A percentile compares a stretch with the other conserved stretches of the same genome.
Evolutionary conservation across 2,329 filamentous ascomycete genomes (phyloP).

Genomic region (Nemania bipapillata): DNA sequence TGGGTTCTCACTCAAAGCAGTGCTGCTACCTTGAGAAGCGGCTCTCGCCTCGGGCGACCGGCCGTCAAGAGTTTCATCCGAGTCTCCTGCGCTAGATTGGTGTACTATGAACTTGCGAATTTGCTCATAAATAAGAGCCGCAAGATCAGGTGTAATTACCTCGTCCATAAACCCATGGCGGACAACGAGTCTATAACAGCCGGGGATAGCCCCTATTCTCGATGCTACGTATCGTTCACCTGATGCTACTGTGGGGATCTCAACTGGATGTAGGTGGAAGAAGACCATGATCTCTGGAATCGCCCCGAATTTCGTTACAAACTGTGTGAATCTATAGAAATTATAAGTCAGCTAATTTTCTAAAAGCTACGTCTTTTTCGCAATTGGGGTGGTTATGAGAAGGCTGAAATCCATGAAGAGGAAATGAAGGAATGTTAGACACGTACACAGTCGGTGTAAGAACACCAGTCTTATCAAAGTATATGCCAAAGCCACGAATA

Average conservation of each 20-base stretch:
- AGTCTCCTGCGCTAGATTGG: conserved; percentile 41
- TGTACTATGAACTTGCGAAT: conserved; percentile 62
- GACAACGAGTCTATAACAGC: conserved; percentile 75
- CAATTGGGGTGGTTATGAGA: neutral
- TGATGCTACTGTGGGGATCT: conserved; percentile 65
- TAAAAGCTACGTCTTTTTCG: neutral
- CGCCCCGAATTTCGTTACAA: conserved; percentile 75
- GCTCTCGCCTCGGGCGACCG: conserved; percentile 21
- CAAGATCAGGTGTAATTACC: conserved; percentile 73
- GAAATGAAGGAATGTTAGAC: neutral
- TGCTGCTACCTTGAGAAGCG: conserved; percentile 22
- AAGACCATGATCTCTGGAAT: conserved; percentile 76
- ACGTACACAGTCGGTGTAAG: conserved; percentile 67
- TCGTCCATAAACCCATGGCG: conserved; percentile 80
- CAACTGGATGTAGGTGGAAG: conserved; percentile 75
- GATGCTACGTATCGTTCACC: conserved; percentile 61
- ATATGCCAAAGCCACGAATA: conserved; percentile 72
- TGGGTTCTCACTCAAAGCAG: conserved; percentile 20
- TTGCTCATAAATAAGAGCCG: conserved; percentile 68
- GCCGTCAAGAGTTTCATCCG: conserved; percentile 28
- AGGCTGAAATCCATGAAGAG: neutral
- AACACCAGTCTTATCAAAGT: conserved; percentile 80
- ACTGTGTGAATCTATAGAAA: conserved; percentile 69
- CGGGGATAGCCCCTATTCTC: conserved; percentile 61
- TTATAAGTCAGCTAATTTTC: neutral